Evolutionary conservation across 2,329 filamentous ascomycete species (phyloP).

Genomic region (Huntiella moniliformis): DNA sequence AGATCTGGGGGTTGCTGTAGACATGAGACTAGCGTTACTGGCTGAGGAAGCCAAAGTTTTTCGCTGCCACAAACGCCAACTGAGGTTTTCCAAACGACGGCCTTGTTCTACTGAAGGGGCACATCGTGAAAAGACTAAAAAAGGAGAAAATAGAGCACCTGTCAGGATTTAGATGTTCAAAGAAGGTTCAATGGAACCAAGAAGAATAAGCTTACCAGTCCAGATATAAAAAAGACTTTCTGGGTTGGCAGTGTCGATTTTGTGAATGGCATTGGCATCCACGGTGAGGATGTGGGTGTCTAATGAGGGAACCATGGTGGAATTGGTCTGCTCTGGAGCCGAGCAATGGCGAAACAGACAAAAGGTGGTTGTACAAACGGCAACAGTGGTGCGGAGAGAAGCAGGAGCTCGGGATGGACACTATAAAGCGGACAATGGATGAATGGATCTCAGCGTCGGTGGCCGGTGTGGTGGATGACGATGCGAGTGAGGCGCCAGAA

Average conservation of each 20-base stretch:
- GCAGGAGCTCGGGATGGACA: too few species aligned
- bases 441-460: conserved; percentile 4
- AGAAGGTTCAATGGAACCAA: background rate
- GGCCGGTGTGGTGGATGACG: background rate
- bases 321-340: conserved; percentile 19
- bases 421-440: background rate
- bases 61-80: conserved; percentile 87
- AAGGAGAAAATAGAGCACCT: background rate
- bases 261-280: conserved; percentile 79
- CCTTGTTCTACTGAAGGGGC: conserved; percentile 88
- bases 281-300: conserved; percentile 77
- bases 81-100: conserved; percentile 79
- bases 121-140: conserved; percentile 75
- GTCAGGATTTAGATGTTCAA: background rate
- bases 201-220: conserved; percentile 54
- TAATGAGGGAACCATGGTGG: conserved; percentile 63
- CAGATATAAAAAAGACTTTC: conserved; percentile 94
- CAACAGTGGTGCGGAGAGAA: background rate
- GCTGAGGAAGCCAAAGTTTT: conserved; percentile 73
- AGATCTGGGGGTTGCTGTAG: conserved; percentile 27
- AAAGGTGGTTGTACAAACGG: background rate
- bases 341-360: conserved; percentile 16
- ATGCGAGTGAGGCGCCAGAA: conserved; percentile 11
- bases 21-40: conserved; percentile 25
- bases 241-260: conserved; percentile 81